phyloP scores from a whole-genome alignment of 176 grass and related monocot genomes.

The Triticum timopheevii region DNA sequence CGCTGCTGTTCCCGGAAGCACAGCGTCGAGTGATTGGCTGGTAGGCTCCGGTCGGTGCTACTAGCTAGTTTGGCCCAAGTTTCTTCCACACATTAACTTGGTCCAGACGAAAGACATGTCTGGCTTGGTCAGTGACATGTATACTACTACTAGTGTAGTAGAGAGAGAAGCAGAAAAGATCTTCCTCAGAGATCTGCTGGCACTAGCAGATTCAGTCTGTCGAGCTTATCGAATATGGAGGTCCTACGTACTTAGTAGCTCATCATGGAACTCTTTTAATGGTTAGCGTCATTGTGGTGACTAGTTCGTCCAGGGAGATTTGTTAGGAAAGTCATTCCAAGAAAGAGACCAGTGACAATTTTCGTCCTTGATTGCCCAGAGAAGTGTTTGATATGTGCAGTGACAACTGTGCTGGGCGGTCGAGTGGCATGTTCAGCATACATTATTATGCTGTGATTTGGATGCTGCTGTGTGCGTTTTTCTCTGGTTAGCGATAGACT shows the following conservation, averaged over 20 bases:
- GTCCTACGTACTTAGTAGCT: not conserved
- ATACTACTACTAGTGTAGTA: not conserved
- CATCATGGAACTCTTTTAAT: not conserved
- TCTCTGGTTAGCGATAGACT: not conserved
- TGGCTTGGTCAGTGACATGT: not conserved
- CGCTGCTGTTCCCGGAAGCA: constrained; percentile 7
- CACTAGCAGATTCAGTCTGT: not conserved
- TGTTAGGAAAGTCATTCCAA: not conserved
- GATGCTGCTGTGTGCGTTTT: not conserved
- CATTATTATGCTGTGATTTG: not conserved
- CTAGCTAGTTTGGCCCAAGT: not conserved
- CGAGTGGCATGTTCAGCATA: not conserved
- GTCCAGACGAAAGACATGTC: constrained; percentile 5
- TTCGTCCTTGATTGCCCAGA: not conserved
- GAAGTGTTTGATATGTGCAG: not conserved
- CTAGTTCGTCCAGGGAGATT: not conserved
- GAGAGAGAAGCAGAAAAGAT: not conserved
- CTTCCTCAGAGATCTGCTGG: not conserved
- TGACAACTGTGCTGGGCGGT: not conserved
- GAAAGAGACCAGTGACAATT: not conserved
- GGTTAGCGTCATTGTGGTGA: not conserved
- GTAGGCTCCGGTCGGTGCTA: constrained; percentile 34
- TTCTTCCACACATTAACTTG: constrained; percentile 6
- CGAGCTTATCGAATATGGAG: not conserved
- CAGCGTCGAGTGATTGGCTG: constrained; percentile 29